Percentiles rank a stretch among this genome's conserved stretches.
Conservation (phyloP, 805 yeast genomes). For the Vanderwaltozyma tropicalis region DNA sequence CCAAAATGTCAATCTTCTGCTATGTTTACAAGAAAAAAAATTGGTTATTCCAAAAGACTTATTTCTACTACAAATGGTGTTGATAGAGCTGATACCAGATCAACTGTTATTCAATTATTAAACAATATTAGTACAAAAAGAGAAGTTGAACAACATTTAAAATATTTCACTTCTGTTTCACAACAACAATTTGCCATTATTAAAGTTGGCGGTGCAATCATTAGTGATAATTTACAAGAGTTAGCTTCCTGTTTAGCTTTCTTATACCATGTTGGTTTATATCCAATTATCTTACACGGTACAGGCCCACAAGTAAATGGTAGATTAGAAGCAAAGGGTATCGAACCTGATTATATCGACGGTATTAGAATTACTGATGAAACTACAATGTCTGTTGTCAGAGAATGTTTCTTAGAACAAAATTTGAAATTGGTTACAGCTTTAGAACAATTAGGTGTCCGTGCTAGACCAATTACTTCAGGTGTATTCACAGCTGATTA, state of each 20-base stretch:
- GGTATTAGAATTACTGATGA: constrained; percentile 95
- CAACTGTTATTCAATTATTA: constrained; percentile 88
- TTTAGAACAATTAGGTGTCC: constrained; percentile 89
- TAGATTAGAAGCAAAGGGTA: constrained; percentile 83
- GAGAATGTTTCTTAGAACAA: constrained; percentile 91
- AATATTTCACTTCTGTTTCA: constrained; percentile 90
- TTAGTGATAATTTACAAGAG: constrained; percentile 87
- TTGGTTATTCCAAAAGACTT: constrained; percentile 22
- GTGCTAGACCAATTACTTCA: constrained; percentile 96
- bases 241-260: constrained; percentile 93
- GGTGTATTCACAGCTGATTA: constrained; percentile 94
- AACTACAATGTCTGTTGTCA: constrained; percentile 90
- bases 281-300: constrained; percentile 94
- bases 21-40: constrained; percentile 12
- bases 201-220: constrained; percentile 98
- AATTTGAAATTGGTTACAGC: constrained; percentile 92
- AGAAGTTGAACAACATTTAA: constrained; percentile 95
- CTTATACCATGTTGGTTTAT: constrained; percentile 91
- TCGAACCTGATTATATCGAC: constrained; percentile 90
- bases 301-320: constrained; percentile 99
- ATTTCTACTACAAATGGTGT: constrained; percentile 19
- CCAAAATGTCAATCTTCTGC: no score
- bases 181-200: constrained; percentile 97
- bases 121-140: constrained; percentile 95
- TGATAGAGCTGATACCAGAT: constrained; percentile 46